Conservation (phyloP, 495 filamentous ascomycete species). For the Daldinia vernicosa region DNA sequence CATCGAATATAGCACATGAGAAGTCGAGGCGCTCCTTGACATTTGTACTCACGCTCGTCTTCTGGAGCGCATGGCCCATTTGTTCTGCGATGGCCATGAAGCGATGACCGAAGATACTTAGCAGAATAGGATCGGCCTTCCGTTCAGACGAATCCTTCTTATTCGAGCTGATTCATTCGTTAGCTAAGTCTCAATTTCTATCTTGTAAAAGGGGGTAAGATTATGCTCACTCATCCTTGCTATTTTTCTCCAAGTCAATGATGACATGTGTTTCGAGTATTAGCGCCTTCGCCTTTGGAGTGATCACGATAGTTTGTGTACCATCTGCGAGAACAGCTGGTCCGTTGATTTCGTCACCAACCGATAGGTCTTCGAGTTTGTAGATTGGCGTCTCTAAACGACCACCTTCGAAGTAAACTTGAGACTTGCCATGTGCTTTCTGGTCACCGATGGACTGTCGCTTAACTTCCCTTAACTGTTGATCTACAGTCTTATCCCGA, state of each 20-base stretch:
- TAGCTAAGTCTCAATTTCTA: constrained; percentile 17
- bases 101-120: constrained; percentile 93
- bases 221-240: constrained; percentile 56
- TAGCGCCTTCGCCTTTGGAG: constrained; percentile 77
- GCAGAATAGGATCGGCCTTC: constrained; percentile 83
- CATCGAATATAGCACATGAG: constrained; percentile 94
- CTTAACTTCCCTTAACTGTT: constrained; percentile 74
- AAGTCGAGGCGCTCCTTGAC: constrained; percentile 98
- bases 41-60: constrained; percentile 97
- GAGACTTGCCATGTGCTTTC: constrained; percentile 65
- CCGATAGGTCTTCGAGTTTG: constrained; percentile 77
- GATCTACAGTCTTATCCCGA: constrained; percentile 79
- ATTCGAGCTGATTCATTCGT: constrained; percentile 33
- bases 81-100: constrained; percentile 99
- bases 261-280: constrained; percentile 77
- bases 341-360: constrained; percentile 80
- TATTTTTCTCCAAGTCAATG: constrained; percentile 70
- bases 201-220: not conserved
- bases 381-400: constrained; percentile 85
- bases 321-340: constrained; percentile 94
- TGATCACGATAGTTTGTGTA: constrained; percentile 95
- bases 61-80: constrained; percentile 95
- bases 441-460: constrained; percentile 55
- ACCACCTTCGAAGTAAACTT: constrained; percentile 77
- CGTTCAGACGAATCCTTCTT: constrained; percentile 57